Evolutionary conservation across 306 rosid species (phyloP).

Genomic region (Gynostemma pentaphyllum): DNA sequence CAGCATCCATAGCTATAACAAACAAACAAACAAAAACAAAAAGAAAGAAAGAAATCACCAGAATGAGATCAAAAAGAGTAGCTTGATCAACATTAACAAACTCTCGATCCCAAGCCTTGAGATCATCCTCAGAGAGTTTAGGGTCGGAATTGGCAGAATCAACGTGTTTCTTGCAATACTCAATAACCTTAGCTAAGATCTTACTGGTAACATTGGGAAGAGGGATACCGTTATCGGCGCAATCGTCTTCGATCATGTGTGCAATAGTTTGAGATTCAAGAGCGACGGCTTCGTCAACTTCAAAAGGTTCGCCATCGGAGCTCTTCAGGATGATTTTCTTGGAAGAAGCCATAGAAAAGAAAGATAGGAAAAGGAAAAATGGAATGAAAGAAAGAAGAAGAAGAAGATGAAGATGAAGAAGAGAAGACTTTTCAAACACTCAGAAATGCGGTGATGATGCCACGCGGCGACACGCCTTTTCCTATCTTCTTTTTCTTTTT

Average conservation of each 20-base stretch:
- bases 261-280: slow-evolving; percentile 64
- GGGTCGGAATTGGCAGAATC: slow-evolving; percentile 15
- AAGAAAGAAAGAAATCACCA: slow-evolving; percentile 23
- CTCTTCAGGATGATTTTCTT: slow-evolving; percentile 55
- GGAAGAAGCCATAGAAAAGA: slow-evolving; percentile 23
- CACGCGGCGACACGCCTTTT: no score
- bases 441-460: no score
- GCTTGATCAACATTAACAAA: slow-evolving; percentile 69
- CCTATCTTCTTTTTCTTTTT: no score
- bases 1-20: neutral
- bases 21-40: neutral
- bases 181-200: slow-evolving; percentile 72
- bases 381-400: no score
- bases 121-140: slow-evolving; percentile 29
- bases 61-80: slow-evolving; percentile 68
- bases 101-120: slow-evolving; percentile 53
- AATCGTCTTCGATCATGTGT: slow-evolving; percentile 64
- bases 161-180: slow-evolving; percentile 65
- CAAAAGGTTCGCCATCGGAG: slow-evolving; percentile 65
- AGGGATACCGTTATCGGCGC: slow-evolving; percentile 61
- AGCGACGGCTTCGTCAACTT: slow-evolving; percentile 66
- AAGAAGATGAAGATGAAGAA: no score
- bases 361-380: no score
- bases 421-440: no score
- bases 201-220: slow-evolving; percentile 65